Evolutionary conservation across 2,329 filamentous ascomycete genomes (phyloP), one percentile per base, ranked within the genome.

Genomic region (Phyllachora maydis): DNA sequence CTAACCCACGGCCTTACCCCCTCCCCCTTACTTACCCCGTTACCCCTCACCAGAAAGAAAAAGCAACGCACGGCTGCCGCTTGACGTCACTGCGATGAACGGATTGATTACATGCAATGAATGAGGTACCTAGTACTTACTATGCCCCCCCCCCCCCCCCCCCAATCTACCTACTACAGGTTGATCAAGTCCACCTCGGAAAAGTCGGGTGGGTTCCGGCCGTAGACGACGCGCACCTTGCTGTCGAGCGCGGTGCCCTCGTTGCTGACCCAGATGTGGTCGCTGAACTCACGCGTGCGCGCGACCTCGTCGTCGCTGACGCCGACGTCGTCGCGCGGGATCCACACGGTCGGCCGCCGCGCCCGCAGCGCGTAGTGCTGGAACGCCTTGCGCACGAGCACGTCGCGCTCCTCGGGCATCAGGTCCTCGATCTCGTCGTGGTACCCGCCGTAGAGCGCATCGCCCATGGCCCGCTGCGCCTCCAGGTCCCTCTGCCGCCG

Each of bases 351-450:
- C 0, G 88, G 88, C 25, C 82, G 64, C 24, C 76, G 66, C 2
- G 83, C 78, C 6, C 88, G 69, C 18, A 93, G 57, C 1, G 88
- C 88, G 16, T 71, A 72, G 40, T 98, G 88, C 48, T 83, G 73
- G 47, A 98, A 98, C 1, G 85, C 82, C 37, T 82, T 73, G 26
- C 73, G 73, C 8, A 88, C 76, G 18, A 95, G 65, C 28, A 69
- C 59, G 40, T 95, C 83, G 36, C 88, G 65, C 43, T 93, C 81
- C 11, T 85, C 78, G 0, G 82, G 79, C 2, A 79, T 88, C 23
- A 98, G 56, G 41, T 98, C 88, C 45, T 93, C 85, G 32, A 98
- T 72, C 52, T 92, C 83, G 39, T 95, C 85, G 33, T 85, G 72
- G 37, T 83, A 77, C 4, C 77, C 77, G 12, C 78, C 73, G 44